Conservation (phyloP, 176 grass and related monocot species). For the Phoenix roebelenii region DNA sequence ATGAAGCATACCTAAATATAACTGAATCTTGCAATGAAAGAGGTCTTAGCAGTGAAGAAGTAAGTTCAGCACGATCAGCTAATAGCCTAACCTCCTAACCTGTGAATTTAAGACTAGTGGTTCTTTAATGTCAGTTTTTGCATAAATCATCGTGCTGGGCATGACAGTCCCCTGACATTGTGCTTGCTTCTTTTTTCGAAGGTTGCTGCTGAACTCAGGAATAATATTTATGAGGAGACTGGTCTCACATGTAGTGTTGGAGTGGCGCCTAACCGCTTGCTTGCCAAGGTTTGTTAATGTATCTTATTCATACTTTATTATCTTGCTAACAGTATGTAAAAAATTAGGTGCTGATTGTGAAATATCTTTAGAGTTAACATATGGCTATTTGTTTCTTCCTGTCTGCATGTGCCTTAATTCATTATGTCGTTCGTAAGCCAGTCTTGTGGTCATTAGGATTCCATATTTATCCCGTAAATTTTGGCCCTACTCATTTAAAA, state of each 20-base stretch:
- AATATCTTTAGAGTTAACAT: not conserved
- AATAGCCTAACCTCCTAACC: too few species aligned
- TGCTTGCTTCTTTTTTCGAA: conserved; percentile 18
- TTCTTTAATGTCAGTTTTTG: too few species aligned
- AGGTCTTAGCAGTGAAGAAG: conserved; percentile 60
- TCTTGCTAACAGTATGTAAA: not conserved
- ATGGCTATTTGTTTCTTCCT: too few species aligned
- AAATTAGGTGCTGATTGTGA: not conserved
- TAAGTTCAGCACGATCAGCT: conserved; percentile 17
- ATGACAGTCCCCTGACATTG: too few species aligned
- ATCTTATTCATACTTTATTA: not conserved
- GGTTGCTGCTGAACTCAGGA: conserved; percentile 82
- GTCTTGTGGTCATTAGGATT: too few species aligned
- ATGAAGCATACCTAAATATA: conserved; percentile 86
- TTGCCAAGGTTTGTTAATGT: conserved; percentile 56
- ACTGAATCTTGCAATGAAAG: conserved; percentile 52
- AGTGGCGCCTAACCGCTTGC: conserved; percentile 82
- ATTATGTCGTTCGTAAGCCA: too few species aligned
- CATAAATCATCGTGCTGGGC: too few species aligned
- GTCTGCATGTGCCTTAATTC: too few species aligned
- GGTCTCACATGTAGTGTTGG: conserved; percentile 94
- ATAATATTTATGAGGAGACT: conserved; percentile 66
- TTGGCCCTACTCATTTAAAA: too few species aligned
- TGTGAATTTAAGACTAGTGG: too few species aligned
- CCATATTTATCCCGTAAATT: too few species aligned